Evolutionary conservation across 768 basidiomycete species (phyloP), one percentile per base, ranked within the genome.

Genomic region (Hemileccinum impolitum): DNA sequence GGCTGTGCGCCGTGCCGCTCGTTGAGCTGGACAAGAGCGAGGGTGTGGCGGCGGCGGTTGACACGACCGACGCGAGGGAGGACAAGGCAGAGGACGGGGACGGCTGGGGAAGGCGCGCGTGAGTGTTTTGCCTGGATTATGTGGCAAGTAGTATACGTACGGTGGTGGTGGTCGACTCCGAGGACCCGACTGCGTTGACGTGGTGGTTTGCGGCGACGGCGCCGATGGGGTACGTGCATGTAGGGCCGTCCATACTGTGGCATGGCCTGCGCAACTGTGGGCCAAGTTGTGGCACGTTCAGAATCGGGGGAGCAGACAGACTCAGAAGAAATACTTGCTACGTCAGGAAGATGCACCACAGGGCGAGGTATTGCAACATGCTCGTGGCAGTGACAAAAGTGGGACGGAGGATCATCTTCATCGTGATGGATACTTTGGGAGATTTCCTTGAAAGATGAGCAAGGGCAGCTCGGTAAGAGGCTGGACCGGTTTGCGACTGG

Each of bases 341-440:
- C 2, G 49, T 23, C 9, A 45, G 23, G 17, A 62, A 39, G 21
- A 48, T 10, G 44, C 49, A 56, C 19, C 59, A 37, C 5, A 59
- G 28, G 13, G 48, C 17, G 5, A 57, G 10, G 3, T 38, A 31
- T 4, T 43, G 53, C 17, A 48, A n/a, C 47, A 39, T 34, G 25
- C 1, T 43, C 39, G 8, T 21, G 1, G 50, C 40, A 1, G 50
- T 36, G 39, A 66, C 31, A 38, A 55, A 56, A 19, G 51, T 43
- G 13, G 62, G 48, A 6, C 59, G 65, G 41, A 59, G 46, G 26
- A 52, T 18, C 59, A 64, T 55, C 40, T 53, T 53, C 52, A 58
- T 61, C 38, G 21, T 6, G 41, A 25, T 13, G n/a, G n/a, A n/a
- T n/a, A n/a, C n/a, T n/a, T n/a, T n/a, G 12, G 14, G 11, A 19